phyloP scores from a whole-genome alignment of 179 eudicot genomes.

The Monotropa hypopitys region DNA sequence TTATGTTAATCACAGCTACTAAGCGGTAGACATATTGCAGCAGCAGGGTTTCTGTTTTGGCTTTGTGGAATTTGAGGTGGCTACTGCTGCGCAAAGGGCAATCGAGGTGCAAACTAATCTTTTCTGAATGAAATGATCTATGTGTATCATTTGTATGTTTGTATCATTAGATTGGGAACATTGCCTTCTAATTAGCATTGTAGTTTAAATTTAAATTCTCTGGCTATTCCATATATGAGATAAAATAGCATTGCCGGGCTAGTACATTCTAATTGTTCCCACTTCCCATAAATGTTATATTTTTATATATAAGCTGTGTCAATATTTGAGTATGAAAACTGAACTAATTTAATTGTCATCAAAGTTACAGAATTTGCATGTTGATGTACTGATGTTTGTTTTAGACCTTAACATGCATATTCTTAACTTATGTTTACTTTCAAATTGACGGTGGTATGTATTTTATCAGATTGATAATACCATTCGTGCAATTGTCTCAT shows the following conservation, averaged over 20 bases:
- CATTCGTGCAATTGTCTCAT: not conserved
- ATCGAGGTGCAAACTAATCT: conserved; percentile 37
- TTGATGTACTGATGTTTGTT: conserved; percentile 8
- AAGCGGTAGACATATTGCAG: conserved; percentile 14
- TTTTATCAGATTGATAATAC: not conserved
- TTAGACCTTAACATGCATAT: not conserved
- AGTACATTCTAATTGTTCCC: not conserved
- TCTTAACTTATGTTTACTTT: no score
- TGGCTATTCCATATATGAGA: not conserved
- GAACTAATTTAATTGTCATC: not conserved
- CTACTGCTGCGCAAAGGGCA: conserved; percentile 52
- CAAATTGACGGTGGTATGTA: no score
- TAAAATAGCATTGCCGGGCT: not conserved
- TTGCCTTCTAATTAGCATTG: not conserved
- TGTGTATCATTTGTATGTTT: not conserved
- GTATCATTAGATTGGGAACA: not conserved
- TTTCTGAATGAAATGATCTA: not conserved
- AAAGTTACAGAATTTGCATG: not conserved
- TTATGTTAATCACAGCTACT: not conserved
- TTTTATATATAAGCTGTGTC: not conserved
- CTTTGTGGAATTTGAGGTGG: conserved; percentile 77
- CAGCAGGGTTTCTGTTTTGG: conserved; percentile 56
- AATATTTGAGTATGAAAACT: not conserved
- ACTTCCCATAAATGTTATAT: not conserved
- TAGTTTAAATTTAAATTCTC: not conserved